Evolutionary conservation across 176 grass and related monocot genomes (phyloP), one percentile per base, ranked within the genome.

Genomic region (Oryza brachyantha): DNA sequence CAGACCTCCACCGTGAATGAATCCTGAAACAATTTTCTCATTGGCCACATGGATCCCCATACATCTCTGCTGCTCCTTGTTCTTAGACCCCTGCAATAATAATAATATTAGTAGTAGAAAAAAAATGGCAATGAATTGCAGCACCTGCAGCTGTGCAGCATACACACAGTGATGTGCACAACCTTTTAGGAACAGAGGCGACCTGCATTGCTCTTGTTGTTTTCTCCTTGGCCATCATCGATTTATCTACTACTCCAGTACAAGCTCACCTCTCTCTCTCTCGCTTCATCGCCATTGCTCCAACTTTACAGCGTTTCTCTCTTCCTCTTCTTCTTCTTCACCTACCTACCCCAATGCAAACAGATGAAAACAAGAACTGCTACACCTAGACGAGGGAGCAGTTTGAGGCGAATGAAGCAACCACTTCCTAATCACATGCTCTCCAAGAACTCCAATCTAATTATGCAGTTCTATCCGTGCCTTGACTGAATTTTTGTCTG

Each of bases 351-450:
- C 66, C 52, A 16, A 16, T 70, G 36, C 67, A 32, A 35, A 28
- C 21, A 32, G 3, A 14, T 4, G 43, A 27, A 8, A 81, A 28
- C 21, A 34, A 35, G 38, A 35, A 26, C 21, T 62, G 21, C 2
- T 17, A 36, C 5, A 36, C 24, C 25, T 38, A 22, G 8, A 59
- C 11, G 39, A 69, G n/a, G 24, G 61, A 72, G 60, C 67, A 81
- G 42, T 24, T 61, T 28, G 58, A 26, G 62, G 46, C 17, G 48
- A 58, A 38, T 13, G 14, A 45, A n/a, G n/a, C n/a, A 3, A 12
- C 16, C 54, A 45, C 26, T 3, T 61, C 66, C 79, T 81, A 71
- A 46, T 72, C 79, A 70, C 68, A 81, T 81, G 68, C 57, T 63
- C 38, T 3, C 48, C 6, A n/a, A 21, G n/a, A 4, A n/a, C 48